Base-by-base conservation (phyloP, 148 eudicot species). In the Silene conica region DNA sequence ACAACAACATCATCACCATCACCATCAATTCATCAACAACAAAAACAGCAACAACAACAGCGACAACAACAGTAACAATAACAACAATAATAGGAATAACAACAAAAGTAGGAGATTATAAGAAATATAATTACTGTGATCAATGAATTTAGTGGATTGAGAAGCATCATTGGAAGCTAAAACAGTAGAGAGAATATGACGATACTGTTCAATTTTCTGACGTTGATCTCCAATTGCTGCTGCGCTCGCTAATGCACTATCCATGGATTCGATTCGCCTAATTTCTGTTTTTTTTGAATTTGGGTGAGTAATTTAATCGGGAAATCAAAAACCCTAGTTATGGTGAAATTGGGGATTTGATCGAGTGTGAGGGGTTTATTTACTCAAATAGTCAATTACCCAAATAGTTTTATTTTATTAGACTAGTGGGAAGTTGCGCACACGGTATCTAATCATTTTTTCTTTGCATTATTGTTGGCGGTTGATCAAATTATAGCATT, bases 141-240 rank as follows among this genome's bases (percentile, higher is more conserved):
- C 89, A 64, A 91, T 89, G 90, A 93, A 91, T 58, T 88, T 85
- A 73, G 81, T 83, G 74, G 97, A 85, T 72, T 91, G 97, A 7
- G 73, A 11, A 71, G 86, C 79, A 67, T 89, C 90, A 75, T 87
- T 89, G 8, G 97, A 88, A 16, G 89, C 65, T 67, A 92, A 76
- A 12, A 94, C 96, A 58, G 89, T 63, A 63, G 88, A 69, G 79
- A 91, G 96, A 69, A 94, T 94, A 72, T 82, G 85, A 52, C 93
- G 93, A 83, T 94, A 94, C 76, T 94, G 96, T 74, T 94, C 97
- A 79, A 94, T 90, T 82, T 91, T 94, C 58, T 94, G 98, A 59
- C 98, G 77, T 76, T 94, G 98, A 74, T 94, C 97, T 46, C 79
- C 78, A 65, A 95, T 92, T 41, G 94, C 87, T 5, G 97, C 80